These are phyloP conservation scores for Cyberlindnera samutprakarnensis DNA, from an alignment of 805 yeast species.

Conservation along the genomic window DNA sequence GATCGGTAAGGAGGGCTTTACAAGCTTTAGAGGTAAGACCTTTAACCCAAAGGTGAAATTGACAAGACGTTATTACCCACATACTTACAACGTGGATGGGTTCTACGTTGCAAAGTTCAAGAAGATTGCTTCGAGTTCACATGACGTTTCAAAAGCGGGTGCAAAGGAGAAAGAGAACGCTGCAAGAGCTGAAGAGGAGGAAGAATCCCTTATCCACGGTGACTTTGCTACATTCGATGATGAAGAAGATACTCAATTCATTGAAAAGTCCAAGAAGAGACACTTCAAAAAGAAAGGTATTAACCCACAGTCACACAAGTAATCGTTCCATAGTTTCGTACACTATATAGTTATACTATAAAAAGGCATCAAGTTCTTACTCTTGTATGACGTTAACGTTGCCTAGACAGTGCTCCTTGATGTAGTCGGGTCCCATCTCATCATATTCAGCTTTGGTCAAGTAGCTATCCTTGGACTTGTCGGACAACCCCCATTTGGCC, in stretches of 20 bases:
- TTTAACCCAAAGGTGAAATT: constrained; percentile 70
- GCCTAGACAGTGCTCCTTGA: constrained; percentile 80
- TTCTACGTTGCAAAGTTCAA: constrained; percentile 95
- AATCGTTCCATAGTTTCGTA: no score
- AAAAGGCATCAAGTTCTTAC: constrained; percentile 1
- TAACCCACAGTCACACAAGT: constrained; percentile 42
- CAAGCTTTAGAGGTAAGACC: constrained; percentile 86
- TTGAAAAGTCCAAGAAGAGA: constrained; percentile 60
- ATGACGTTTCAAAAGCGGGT: constrained; percentile 79
- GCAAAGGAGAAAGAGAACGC: constrained; percentile 76
- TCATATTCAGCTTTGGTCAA: constrained; percentile 70
- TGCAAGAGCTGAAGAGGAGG: constrained; percentile 73
- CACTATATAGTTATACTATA: no score
- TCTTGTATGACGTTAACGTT: constrained; percentile 27
- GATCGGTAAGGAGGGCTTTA: constrained; percentile 95
- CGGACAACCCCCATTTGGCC: constrained; percentile 64
- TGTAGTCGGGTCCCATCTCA: constrained; percentile 85
- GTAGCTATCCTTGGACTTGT: constrained; percentile 37
- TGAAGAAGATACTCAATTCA: constrained; percentile 65
- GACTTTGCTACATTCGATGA: constrained; percentile 82
- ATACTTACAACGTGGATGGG: constrained; percentile 97
- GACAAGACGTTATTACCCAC: constrained; percentile 96
- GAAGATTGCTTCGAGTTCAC: constrained; percentile 81
- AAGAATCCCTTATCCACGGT: constrained; percentile 74
- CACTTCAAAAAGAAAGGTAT: constrained; percentile 64